Conservation (phyloP, 2,329 filamentous ascomycete species). For the Botrytis byssoidea region DNA sequence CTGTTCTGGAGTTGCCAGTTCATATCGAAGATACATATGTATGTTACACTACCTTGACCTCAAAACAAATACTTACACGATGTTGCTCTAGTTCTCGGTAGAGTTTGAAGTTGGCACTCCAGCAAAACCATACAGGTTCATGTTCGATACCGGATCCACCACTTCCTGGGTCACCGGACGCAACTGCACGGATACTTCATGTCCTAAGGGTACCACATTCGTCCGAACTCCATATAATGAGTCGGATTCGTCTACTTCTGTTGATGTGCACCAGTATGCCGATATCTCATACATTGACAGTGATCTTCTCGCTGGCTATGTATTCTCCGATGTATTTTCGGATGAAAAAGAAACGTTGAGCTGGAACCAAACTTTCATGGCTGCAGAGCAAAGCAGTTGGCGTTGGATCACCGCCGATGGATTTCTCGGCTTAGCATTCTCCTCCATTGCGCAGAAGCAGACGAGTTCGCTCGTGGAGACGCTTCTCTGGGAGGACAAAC, state of each 20-base stretch:
- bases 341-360: not conserved
- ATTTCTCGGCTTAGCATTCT: constrained; percentile 12
- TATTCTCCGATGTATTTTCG: constrained; percentile 7
- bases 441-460: not conserved
- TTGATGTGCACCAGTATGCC: not conserved
- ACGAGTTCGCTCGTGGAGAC: constrained; percentile 11
- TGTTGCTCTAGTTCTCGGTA: not conserved
- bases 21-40: not conserved
- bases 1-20: constrained; percentile 4
- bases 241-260: not conserved
- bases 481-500: not conserved
- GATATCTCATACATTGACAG: not conserved
- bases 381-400: not conserved
- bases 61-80: not conserved
- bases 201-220: not conserved
- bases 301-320: not conserved
- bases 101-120: constrained; percentile 12
- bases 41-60: not conserved
- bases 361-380: constrained; percentile 19
- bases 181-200: constrained; percentile 1
- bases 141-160: constrained; percentile 15
- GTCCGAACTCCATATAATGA: constrained; percentile 2
- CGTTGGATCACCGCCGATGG: not conserved
- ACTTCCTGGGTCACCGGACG: constrained; percentile 1
- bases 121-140: not conserved